A percentile compares a stretch with the other conserved stretches of the same genome.
These are phyloP conservation scores for Pichia heedii DNA, from an alignment of 805 yeast species.

Conservation along the genomic window DNA sequence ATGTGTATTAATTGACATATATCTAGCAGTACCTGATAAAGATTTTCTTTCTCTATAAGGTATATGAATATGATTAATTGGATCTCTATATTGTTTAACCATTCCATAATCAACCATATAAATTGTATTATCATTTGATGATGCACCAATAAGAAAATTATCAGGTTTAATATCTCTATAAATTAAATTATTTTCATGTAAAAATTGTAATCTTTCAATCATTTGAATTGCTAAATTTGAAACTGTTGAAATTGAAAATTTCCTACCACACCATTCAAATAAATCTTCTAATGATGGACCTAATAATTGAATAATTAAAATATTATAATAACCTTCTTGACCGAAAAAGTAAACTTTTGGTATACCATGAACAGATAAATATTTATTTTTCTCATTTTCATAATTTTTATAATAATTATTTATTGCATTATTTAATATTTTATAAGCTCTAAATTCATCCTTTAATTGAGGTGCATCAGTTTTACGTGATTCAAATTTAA, in stretches of 20 bases:
- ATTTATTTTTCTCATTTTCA: conserved; percentile 15
- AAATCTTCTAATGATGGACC: conserved; percentile 82
- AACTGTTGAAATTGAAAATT: conserved; percentile 62
- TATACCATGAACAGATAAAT: conserved; percentile 42
- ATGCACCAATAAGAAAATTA: conserved; percentile 68
- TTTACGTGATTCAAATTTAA: conserved; percentile 69
- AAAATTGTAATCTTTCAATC: conserved; percentile 62
- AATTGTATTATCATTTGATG: conserved; percentile 42
- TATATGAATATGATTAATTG: conserved; percentile 69
- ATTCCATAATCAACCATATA: conserved; percentile 78
- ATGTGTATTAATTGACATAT: conserved; percentile 85
- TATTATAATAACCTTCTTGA: conserved; percentile 76
- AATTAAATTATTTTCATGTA: conserved; percentile 68
- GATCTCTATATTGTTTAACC: conserved; percentile 81
- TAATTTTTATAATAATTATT: conserved; percentile 23
- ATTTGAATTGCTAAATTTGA: conserved; percentile 70
- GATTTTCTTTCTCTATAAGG: conserved; percentile 78
- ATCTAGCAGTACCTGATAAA: conserved; percentile 76
- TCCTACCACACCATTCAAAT: conserved; percentile 82
- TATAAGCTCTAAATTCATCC: conserved; percentile 74
- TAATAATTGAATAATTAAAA: conserved; percentile 63
- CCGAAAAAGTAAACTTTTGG: conserved; percentile 84
- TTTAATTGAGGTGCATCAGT: conserved; percentile 78
- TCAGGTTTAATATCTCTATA: conserved; percentile 82
- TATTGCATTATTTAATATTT: conserved; percentile 52